Conservation (phyloP, 179 eudicot genomes). For the Gypsophila paniculata region DNA sequence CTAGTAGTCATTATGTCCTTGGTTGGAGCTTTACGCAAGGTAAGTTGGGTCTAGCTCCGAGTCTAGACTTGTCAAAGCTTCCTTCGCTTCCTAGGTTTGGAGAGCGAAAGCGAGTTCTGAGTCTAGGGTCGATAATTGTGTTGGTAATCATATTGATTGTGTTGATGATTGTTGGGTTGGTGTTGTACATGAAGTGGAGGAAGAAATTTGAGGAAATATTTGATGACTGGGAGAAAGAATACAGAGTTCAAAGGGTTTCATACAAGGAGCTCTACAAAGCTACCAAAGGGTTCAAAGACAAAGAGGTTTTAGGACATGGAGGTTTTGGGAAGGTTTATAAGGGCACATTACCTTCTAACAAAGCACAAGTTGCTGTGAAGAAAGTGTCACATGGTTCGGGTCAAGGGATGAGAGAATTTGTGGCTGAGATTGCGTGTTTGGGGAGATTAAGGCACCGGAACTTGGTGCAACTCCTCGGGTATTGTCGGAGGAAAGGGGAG, state of each 20-base stretch:
- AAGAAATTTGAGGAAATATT: conserved; percentile 30
- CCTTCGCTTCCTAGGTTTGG: conserved; percentile 30
- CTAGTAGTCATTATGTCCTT: conserved; percentile 32
- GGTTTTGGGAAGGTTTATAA: conserved; percentile 40
- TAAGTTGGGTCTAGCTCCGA: conserved; percentile 8
- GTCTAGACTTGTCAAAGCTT: conserved; percentile 29
- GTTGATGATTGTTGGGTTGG: conserved; percentile 6
- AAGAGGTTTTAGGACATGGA: conserved; percentile 32
- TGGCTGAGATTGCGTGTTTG: conserved; percentile 36
- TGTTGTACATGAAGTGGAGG: conserved; percentile 25
- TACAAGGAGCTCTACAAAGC: conserved; percentile 34
- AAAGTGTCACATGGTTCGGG: conserved; percentile 35
- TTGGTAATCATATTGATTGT: conserved; percentile 17
- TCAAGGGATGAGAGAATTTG: conserved; percentile 42
- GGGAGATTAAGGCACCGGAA: conserved; percentile 35
- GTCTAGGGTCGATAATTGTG: conserved; percentile 12
- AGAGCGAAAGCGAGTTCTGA: conserved; percentile 1
- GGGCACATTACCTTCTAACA: conserved; percentile 24
- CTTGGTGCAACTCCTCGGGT: conserved; percentile 35
- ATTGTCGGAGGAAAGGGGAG: conserved; percentile 34
- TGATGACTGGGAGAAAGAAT: conserved; percentile 40
- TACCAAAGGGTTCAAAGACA: conserved; percentile 34
- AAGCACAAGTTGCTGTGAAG: conserved; percentile 34
- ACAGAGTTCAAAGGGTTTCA: conserved; percentile 24
- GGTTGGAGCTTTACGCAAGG: conserved; percentile 42